Base-by-base conservation (phyloP, 306 rosid species). In the Prunus armeniaca region DNA sequence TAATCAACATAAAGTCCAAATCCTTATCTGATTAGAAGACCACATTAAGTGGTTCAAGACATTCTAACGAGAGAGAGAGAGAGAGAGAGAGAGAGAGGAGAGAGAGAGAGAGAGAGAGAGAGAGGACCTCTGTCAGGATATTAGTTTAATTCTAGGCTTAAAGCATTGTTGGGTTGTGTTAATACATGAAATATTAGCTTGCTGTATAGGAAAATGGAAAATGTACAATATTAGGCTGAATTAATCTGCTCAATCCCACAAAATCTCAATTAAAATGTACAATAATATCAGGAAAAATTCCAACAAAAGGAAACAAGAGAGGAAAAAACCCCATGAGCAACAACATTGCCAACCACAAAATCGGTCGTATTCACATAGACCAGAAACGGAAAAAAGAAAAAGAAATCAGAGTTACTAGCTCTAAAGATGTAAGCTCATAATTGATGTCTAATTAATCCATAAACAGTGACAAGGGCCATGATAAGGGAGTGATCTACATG, bases 391-490 rank as follows among this genome's bases (percentile, higher is more conserved):
- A 38, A 38, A 38, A 38, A 49, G 54, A 49, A 49, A 49, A 49
- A 49, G 54, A 13, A 12, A 49, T 1, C 19, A 49, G 17, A 38
- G 43, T 7, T 38, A 3, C 54, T 49, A 15, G 54, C 14, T 2
- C 54, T 13, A 49, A 49, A 15, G 14, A 49, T 12, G 17, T 13
- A 18, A 52, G 58, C 18, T 79, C 67, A 85, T 55, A 85, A 72
- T 73, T 76, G 77, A 15, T 46, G 51, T 41, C 65, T 76, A 17
- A 85, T 79, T 49, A 79, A 72, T 18, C 78, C 82, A 50, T 79
- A 82, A 11, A 82, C 80, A 76, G 83, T 82, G 24, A 82, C 63
- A 20, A 85, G 27, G 20, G 62, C 27, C 62, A 56, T 56, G 62
- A 22, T 14, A 78, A 71, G 12, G 49, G 64, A 79, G 52, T 76